Evolutionary conservation across 495 filamentous ascomycete species (phyloP).

Genomic region (Podospora anserina): DNA sequence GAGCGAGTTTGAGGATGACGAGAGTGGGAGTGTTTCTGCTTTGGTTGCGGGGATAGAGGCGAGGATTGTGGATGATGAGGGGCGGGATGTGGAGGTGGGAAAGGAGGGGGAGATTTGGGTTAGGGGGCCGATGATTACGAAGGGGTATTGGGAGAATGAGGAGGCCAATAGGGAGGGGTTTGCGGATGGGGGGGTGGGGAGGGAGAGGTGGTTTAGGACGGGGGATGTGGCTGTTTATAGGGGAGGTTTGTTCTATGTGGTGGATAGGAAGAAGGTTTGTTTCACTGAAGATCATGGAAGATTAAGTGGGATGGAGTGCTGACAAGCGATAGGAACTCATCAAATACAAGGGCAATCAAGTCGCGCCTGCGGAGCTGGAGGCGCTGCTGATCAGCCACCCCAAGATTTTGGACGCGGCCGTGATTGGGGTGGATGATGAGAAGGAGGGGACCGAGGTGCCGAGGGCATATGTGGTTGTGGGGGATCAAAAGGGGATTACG

Average conservation of each 20-base stretch:
- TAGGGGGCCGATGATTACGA: conserved; percentile 57
- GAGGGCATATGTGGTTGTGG: conserved; percentile 63
- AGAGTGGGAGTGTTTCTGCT: conserved; percentile 29
- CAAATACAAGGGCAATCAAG: conserved; percentile 63
- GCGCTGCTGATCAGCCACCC: conserved; percentile 66
- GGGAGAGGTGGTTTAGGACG: conserved; percentile 61
- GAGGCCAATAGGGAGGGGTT: conserved; percentile 59
- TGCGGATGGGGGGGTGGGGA: conserved; percentile 30
- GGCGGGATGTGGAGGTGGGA: conserved; percentile 43
- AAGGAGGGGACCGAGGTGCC: conserved; percentile 70
- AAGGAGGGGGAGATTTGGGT: conserved; percentile 36
- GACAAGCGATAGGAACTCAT: conserved; percentile 32
- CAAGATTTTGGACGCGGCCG: conserved; percentile 70
- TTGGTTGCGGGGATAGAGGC: conserved; percentile 57
- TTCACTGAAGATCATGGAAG: conserved; percentile 4
- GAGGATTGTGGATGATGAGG: conserved; percentile 41
- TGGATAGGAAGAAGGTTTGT: conserved; percentile 66
- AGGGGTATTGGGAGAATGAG: conserved; percentile 64
- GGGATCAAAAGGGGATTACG: conserved; percentile 24
- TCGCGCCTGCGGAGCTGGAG: conserved; percentile 76
- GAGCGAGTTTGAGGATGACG: conserved; percentile 11
- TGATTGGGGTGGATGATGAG: conserved; percentile 61
- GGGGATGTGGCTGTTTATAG: conserved; percentile 63
- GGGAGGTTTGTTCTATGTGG: conserved; percentile 51
- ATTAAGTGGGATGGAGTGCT: background rate